These are phyloP conservation scores for Penicillium canariense DNA, from an alignment of 495 filamentous ascomycete species.

Conservation along the genomic window DNA sequence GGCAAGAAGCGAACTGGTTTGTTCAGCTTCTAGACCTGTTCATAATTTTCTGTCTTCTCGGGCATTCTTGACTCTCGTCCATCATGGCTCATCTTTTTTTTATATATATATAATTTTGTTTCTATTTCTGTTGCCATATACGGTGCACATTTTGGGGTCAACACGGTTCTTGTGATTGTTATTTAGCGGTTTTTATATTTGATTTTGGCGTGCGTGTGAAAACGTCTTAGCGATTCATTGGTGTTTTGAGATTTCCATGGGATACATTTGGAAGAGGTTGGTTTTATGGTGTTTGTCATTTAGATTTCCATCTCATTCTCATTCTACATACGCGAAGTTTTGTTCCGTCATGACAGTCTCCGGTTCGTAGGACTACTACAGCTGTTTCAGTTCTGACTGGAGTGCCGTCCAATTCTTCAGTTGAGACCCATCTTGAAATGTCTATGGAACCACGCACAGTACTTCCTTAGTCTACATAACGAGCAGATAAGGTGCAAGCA, in stretches of 20 bases:
- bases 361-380: not conserved
- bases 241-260: not conserved
- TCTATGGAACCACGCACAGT: too few species aligned
- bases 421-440: too few species aligned
- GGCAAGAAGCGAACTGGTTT: constrained; percentile 85
- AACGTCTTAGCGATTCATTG: not conserved
- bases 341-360: not conserved
- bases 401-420: too few species aligned
- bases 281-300: not conserved
- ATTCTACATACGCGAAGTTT: not conserved
- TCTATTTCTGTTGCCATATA: too few species aligned
- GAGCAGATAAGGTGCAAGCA: too few species aligned
- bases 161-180: too few species aligned
- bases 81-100: too few species aligned
- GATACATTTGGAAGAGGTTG: not conserved
- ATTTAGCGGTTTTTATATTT: not conserved
- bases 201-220: not conserved
- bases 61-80: too few species aligned
- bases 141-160: not conserved
- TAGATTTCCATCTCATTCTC: not conserved
- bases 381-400: too few species aligned
- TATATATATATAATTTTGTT: too few species aligned
- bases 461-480: too few species aligned
- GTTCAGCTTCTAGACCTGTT: constrained; percentile 72
- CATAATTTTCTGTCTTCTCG: too few species aligned